Conservation (phyloP, 164 flowering plant species). For the Tetracentron sinense region DNA sequence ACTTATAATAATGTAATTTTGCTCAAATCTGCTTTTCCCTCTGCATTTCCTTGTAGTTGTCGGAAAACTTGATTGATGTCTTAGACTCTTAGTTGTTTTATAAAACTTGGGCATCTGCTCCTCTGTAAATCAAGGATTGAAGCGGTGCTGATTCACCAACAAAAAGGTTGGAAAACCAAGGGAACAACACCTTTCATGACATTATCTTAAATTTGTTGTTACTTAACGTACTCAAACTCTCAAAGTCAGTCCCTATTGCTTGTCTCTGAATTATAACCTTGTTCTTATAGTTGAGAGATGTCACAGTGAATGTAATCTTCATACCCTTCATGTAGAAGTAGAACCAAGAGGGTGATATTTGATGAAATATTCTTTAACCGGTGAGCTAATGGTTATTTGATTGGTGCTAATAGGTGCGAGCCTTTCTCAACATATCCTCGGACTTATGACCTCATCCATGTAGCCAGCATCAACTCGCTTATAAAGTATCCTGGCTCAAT, state of each 20-base stretch:
- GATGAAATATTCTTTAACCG: background rate
- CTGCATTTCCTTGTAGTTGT: too few species aligned
- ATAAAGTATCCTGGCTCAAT: conserved; percentile 44
- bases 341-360: background rate
- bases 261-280: background rate
- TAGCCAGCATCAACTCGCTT: conserved; percentile 65
- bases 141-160: too few species aligned
- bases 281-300: background rate
- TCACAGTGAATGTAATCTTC: background rate
- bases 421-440: conserved; percentile 98
- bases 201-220: background rate
- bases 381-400: conserved; percentile 10
- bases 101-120: too few species aligned
- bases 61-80: too few species aligned
- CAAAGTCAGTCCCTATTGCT: background rate
- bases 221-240: background rate
- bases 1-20: too few species aligned
- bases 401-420: conserved; percentile 70
- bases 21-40: too few species aligned
- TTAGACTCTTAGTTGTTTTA: too few species aligned
- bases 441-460: conserved; percentile 84
- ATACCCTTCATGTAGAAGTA: background rate
- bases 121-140: too few species aligned
- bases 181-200: background rate
- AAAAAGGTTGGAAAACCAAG: background rate